Conservation (phyloP, 1,139 yeast genomes). For the Suhomyces guaymorum region DNA sequence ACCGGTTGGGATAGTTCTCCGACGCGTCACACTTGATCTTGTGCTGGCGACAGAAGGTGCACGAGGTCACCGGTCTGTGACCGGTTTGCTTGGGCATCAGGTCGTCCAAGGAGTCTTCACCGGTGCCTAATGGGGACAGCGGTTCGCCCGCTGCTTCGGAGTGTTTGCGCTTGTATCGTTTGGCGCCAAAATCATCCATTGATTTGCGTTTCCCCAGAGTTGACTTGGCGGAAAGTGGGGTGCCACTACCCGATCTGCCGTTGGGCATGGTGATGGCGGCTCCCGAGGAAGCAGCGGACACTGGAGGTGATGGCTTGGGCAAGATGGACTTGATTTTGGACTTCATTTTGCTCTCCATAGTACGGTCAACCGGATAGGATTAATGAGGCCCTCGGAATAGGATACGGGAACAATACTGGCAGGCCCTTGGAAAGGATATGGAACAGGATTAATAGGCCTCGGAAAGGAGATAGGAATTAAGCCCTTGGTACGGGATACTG, state of each 20-base stretch:
- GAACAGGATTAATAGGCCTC: no score
- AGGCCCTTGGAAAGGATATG: no score
- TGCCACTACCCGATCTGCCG: constrained; percentile 7
- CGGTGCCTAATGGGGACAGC: constrained; percentile 1
- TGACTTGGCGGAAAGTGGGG: constrained; percentile 5
- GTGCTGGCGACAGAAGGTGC: constrained; percentile 94
- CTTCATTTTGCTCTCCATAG: constrained; percentile 40
- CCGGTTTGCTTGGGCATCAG: constrained; percentile 34
- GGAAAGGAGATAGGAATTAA: no score
- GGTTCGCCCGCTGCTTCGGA: not conserved
- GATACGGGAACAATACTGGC: no score
- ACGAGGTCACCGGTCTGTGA: constrained; percentile 86
- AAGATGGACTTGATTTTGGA: constrained; percentile 40
- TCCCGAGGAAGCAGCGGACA: constrained; percentile 18
- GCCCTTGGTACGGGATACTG: no score
- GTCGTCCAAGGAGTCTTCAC: constrained; percentile 5
- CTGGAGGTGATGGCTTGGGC: constrained; percentile 30
- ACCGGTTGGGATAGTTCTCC: constrained; percentile 78
- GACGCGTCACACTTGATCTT: constrained; percentile 92
- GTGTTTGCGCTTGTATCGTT: constrained; percentile 12
- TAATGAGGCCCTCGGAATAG: no score
- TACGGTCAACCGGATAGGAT: no score
- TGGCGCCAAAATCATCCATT: constrained; percentile 9
- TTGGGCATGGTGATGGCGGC: constrained; percentile 13
- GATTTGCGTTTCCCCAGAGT: constrained; percentile 10